phyloP scores from a whole-genome alignment of 352 stramenopile species.

The Phytophthora uliginosa region DNA sequence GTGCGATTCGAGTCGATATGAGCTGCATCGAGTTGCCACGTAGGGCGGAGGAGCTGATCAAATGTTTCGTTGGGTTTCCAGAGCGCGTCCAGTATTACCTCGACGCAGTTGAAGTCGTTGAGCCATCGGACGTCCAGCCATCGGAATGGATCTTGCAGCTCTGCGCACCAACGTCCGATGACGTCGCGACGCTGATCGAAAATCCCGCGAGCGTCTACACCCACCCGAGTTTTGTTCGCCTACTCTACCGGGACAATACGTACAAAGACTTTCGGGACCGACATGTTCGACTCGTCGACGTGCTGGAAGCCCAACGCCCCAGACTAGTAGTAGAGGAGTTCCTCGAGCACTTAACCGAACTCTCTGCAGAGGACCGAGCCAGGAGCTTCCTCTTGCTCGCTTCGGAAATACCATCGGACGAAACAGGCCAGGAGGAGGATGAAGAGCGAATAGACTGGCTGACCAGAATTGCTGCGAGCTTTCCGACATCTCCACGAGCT shows the following conservation, averaged over 20 bases:
- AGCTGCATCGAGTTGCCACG: conserved; percentile 3
- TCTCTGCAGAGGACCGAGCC: conserved; percentile 34
- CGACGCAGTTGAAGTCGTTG: neutral
- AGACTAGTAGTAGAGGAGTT: conserved; percentile 17
- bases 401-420: conserved; percentile 11
- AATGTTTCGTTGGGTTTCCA: conserved; percentile 9
- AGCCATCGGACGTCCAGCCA: neutral
- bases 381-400: conserved; percentile 33
- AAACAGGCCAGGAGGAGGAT: neutral
- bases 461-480: conserved; percentile 19
- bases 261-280: conserved; percentile 27
- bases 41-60: conserved; percentile 10
- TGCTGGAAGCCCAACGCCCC: conserved; percentile 12
- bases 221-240: conserved; percentile 21
- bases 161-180: conserved; percentile 21
- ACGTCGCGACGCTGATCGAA: conserved; percentile 17
- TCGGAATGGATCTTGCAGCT: conserved; percentile 19
- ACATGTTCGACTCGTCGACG: conserved; percentile 16
- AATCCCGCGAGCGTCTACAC: conserved; percentile 9
- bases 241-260: conserved; percentile 28
- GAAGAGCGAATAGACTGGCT: conserved; percentile 13
- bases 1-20: conserved; percentile 1
- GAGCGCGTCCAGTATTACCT: conserved; percentile 18
- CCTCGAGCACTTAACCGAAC: conserved; percentile 19
- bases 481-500: conserved; percentile 13